Evolutionary conservation across 169 alveolate species (phyloP).

Genomic region (Plasmodium vivax): DNA sequence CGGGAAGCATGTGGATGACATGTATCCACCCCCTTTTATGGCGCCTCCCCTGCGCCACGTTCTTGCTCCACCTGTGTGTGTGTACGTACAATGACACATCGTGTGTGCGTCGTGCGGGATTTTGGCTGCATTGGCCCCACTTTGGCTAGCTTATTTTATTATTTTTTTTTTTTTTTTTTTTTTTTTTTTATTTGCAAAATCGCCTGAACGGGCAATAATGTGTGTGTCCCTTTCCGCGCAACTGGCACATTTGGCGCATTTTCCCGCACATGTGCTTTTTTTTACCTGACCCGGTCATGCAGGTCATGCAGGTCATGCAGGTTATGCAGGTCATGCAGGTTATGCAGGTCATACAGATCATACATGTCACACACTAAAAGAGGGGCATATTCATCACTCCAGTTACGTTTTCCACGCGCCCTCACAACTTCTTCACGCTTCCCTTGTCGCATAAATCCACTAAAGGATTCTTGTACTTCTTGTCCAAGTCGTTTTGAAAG

Average conservation of each 20-base stretch:
- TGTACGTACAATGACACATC: neutral
- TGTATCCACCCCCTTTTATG: neutral
- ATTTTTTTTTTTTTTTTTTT: slow-evolving; percentile 18
- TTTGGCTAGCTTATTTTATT: too few species aligned
- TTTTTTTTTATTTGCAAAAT: neutral
- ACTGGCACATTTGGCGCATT: neutral
- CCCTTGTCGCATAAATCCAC: slow-evolving; percentile 27
- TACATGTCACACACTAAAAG: neutral
- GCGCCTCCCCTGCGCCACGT: neutral
- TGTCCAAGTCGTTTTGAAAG: slow-evolving; percentile 42
- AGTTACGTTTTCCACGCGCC: neutral
- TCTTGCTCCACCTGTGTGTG: neutral
- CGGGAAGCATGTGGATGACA: neutral
- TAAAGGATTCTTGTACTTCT: slow-evolving; percentile 11
- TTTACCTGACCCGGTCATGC: neutral
- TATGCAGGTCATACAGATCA: too few species aligned
- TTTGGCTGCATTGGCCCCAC: neutral
- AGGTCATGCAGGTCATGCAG: too few species aligned
- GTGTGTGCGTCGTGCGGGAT: neutral
- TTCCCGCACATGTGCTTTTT: neutral
- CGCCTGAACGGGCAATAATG: slow-evolving; percentile 1
- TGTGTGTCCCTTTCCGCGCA: neutral
- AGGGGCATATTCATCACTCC: neutral
- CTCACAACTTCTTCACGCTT: slow-evolving; percentile 7
- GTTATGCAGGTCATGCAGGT: too few species aligned